Base-by-base conservation (phyloP, 345 rosid genomes). In the Brassica rapa region DNA sequence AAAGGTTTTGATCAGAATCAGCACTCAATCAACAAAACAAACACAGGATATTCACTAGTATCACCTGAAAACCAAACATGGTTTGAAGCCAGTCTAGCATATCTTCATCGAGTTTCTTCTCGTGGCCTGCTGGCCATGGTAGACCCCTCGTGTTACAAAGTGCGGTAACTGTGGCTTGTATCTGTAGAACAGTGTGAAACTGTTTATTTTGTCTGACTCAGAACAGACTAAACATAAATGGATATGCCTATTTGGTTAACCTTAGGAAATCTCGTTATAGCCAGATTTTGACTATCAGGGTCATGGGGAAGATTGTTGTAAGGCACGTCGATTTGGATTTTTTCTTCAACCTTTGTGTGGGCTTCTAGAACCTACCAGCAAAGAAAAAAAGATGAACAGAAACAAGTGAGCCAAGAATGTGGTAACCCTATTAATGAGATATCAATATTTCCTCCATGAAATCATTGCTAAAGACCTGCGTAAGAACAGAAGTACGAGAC, bases 251-350 rank as follows among this genome's bases (percentile, higher is more conserved):
- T 33, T 64, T 37, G 53, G 68, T 32, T 33, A 57, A 84, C 93
- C 89, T 89, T 91, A 76, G 91, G 89, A 73, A 81, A 88, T 84
- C 77, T 83, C 90, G 88, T 89, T 74, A 88, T 88, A 27, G 93
- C 89, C 69, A 85, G 93, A 81, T 85, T 83, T 61, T 86, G 86
- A 82, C 91, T 88, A 74, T 89, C 93, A 66, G 89, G 88, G 69
- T 89, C 93, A 9, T 88, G 89, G 24, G 91, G 93, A 77, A 89
- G 93, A 62, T 88, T 86, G 78, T 89, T 89, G 82, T 88, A 88
- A 73, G 91, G 88, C 25, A 81, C 71, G 71, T 86, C 83, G 27
- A 89, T 84, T 79, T 88, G 86, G 68, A 84, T 87, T 77, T 87
- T 88, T 33, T 88, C 91, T 35, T 87, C 89, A 57, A 89, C 89